Percentiles rank a stretch among this genome's conserved stretches.
Conservation (phyloP, 257 asterid genomes). For the Plantago elongata region DNA sequence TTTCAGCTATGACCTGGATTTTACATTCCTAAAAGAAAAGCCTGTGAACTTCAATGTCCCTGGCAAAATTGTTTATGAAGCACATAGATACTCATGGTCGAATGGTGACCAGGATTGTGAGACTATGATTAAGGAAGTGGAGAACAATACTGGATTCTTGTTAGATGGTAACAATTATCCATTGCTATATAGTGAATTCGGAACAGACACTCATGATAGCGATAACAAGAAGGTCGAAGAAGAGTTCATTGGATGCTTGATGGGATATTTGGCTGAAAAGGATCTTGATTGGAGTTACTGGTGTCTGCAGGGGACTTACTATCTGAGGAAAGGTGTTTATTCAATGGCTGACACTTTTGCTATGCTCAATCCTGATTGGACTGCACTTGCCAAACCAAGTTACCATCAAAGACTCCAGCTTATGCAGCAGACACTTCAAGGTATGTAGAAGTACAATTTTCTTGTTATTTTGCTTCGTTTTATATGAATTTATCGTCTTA, state of each 20-base stretch:
- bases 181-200: conserved; percentile 53
- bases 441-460: conserved; percentile 6
- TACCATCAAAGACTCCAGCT: conserved; percentile 28
- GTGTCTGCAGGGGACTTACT: conserved; percentile 59
- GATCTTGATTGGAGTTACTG: conserved; percentile 64
- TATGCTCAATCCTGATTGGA: conserved; percentile 36
- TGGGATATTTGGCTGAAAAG: conserved; percentile 33
- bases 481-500: background rate
- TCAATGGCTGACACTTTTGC: conserved; percentile 46
- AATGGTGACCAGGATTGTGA: conserved; percentile 33
- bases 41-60: conserved; percentile 9
- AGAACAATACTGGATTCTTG: conserved; percentile 34
- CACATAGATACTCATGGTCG: conserved; percentile 43
- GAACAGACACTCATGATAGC: conserved; percentile 20
- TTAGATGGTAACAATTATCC: conserved; percentile 36
- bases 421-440: conserved; percentile 26
- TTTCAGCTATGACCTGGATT: conserved; percentile 29
- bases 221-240: conserved; percentile 25
- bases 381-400: conserved; percentile 27
- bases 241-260: conserved; percentile 33
- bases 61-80: conserved; percentile 33
- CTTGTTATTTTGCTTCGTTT: background rate
- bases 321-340: conserved; percentile 27
- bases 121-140: conserved; percentile 15
- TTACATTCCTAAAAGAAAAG: conserved; percentile 29